A percentile compares a stretch with the other conserved stretches of the same genome.
Conservation (phyloP, 176 grass and related monocot genomes). For the Oryza australiensis region DNA sequence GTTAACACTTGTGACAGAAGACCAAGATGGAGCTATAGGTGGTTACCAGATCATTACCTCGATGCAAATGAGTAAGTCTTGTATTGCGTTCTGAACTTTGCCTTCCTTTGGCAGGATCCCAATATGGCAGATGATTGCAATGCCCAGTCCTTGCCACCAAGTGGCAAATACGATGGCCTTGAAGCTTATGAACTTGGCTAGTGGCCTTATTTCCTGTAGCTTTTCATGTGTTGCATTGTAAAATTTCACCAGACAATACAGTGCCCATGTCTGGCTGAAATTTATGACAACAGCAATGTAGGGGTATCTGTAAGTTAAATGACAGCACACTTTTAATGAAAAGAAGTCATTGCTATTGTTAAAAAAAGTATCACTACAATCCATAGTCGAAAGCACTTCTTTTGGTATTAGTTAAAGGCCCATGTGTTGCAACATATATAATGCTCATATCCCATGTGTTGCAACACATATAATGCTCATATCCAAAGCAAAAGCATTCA, state of each 20-base stretch:
- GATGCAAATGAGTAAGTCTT: constrained; percentile 89
- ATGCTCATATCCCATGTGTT: no score
- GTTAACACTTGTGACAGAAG: constrained; percentile 10
- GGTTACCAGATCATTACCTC: no score
- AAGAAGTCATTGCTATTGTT: not conserved
- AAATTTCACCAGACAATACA: constrained; percentile 93
- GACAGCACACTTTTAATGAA: not conserved
- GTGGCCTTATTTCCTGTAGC: constrained; percentile 67
- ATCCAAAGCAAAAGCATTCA: no score
- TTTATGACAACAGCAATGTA: constrained; percentile 85
- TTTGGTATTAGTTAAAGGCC: no score
- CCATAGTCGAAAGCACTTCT: not conserved
- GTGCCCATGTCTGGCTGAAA: constrained; percentile 93
- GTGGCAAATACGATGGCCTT: constrained; percentile 98
- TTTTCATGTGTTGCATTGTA: constrained; percentile 74
- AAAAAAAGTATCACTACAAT: not conserved
- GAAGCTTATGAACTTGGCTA: constrained; percentile 97
- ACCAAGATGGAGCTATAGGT: no score
- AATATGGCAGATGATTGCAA: constrained; percentile 73
- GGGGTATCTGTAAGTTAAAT: constrained; percentile 63
- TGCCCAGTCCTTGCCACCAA: constrained; percentile 87
- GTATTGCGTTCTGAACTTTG: constrained; percentile 76
- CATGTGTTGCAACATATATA: no score
- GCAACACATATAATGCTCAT: no score
- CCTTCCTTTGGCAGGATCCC: constrained; percentile 64